A percentile compares a stretch with the other conserved stretches of the same genome.
These are phyloP conservation scores for Fusarium sp. DNA, from an alignment of 2,329 filamentous ascomycete species.

Conservation along the genomic window DNA sequence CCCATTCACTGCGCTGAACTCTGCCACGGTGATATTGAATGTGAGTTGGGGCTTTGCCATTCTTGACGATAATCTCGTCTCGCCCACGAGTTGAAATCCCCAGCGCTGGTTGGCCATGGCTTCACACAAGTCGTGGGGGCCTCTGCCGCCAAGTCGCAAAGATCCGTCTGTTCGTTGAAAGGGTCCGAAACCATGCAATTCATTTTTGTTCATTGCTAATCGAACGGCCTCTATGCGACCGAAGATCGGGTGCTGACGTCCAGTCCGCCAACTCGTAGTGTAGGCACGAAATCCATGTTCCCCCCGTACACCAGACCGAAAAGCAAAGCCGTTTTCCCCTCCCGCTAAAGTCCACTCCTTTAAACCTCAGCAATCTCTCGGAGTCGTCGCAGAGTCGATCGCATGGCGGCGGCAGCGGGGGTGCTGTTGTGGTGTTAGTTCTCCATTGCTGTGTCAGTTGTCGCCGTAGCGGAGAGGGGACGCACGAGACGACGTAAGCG, in stretches of 20 bases:
- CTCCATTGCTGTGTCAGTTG: conserved; percentile 4
- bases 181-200: conserved; percentile 50
- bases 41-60: neutral
- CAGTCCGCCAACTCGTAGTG: conserved; percentile 54
- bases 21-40: neutral
- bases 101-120: conserved; percentile 15
- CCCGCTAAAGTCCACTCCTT: conserved; percentile 52
- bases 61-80: neutral
- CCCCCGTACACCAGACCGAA: conserved; percentile 58
- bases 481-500: conserved; percentile 96
- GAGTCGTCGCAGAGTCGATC: conserved; percentile 95
- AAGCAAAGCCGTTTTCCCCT: conserved; percentile 54
- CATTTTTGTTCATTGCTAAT: conserved; percentile 55
- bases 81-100: conserved; percentile 1
- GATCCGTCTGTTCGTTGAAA: conserved; percentile 34
- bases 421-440: conserved; percentile 66
- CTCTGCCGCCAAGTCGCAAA: neutral
- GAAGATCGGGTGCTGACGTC: conserved; percentile 53
- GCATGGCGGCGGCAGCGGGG: conserved; percentile 89
- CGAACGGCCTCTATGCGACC: conserved; percentile 52
- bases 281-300: conserved; percentile 55
- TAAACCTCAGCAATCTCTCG: conserved; percentile 97
- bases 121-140: conserved; percentile 16
- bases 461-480: conserved; percentile 47
- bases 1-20: neutral